Percentiles rank a stretch among this genome's conserved stretches.
These are phyloP conservation scores for Thelephora terrestris DNA, from an alignment of 1,284 basidiomycete species.

Conservation along the genomic window DNA sequence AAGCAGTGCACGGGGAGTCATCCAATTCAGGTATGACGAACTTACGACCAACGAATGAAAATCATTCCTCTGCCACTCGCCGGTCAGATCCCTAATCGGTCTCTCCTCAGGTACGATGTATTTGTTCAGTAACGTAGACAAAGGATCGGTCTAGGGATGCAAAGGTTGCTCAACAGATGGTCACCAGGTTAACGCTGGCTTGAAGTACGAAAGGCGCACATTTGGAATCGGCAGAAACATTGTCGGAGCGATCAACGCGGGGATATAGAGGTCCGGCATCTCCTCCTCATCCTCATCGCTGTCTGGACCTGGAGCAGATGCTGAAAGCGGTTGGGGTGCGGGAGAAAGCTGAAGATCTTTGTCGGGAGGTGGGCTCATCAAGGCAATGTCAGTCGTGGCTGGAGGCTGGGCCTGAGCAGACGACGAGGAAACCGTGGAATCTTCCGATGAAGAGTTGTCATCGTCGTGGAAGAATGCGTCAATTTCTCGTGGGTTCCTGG, in stretches of 20 bases:
- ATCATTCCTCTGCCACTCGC: conserved; percentile 60
- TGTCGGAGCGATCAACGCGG: conserved; percentile 49
- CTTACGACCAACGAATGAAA: conserved; percentile 70
- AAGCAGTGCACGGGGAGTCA: not conserved
- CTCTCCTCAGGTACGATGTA: conserved; percentile 67
- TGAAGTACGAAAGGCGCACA: conserved; percentile 42
- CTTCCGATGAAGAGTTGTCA: not conserved
- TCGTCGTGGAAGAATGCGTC: too few species aligned
- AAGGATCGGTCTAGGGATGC: conserved; percentile 64
- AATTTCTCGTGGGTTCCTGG: too few species aligned
- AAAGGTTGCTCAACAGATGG: conserved; percentile 26
- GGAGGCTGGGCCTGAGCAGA: conserved; percentile 9
- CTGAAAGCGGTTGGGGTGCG: conserved; percentile 4
- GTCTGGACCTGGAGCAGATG: conserved; percentile 4
- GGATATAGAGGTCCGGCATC: conserved; percentile 42
- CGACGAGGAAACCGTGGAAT: conserved; percentile 5
- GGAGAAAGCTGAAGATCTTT: conserved; percentile 32
- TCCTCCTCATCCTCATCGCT: conserved; percentile 35
- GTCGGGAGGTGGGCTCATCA: conserved; percentile 19
- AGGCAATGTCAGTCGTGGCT: conserved; percentile 17
- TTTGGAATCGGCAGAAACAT: conserved; percentile 80
- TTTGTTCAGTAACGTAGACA: conserved; percentile 69
- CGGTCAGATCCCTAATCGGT: conserved; percentile 58
- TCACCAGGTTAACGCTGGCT: conserved; percentile 43
- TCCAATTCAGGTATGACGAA: conserved; percentile 10